These are phyloP conservation scores for Globisporangium emineosum DNA, from an alignment of 352 stramenopile species.

Conservation along the genomic window DNA sequence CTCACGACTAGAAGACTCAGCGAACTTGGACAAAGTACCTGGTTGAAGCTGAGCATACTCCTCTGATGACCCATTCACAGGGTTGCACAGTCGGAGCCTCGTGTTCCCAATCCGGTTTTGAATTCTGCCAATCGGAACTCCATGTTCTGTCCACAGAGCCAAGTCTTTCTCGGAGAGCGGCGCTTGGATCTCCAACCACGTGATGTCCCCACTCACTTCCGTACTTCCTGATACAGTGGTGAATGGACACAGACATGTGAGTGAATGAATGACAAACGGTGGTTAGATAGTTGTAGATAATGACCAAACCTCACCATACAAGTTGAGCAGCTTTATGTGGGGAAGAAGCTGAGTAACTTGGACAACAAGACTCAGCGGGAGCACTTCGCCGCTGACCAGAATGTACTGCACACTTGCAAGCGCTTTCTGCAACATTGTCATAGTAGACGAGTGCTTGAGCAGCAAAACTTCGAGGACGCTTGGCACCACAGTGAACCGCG, in stretches of 20 bases:
- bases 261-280: too few relatives aligned
- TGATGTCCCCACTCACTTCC: constrained; percentile 61
- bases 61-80: background rate
- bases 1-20: background rate
- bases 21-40: background rate
- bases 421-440: background rate
- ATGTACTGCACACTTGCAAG: constrained; percentile 31
- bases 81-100: constrained; percentile 19
- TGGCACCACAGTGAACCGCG: constrained; percentile 46
- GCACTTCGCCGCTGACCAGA: constrained; percentile 49
- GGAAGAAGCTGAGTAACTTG: constrained; percentile 24
- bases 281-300: too few relatives aligned
- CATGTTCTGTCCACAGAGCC: constrained; percentile 28
- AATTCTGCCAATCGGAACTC: constrained; percentile 43
- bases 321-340: constrained; percentile 40
- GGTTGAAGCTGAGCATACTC: constrained; percentile 8
- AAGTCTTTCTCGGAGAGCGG: constrained; percentile 20
- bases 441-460: constrained; percentile 12
- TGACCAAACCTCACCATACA: constrained; percentile 39
- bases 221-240: constrained; percentile 37
- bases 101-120: constrained; percentile 23
- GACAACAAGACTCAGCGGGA: constrained; percentile 27
- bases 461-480: constrained; percentile 51
- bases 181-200: constrained; percentile 32
- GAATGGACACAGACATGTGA: background rate